Conservation (phyloP, 2,329 filamentous ascomycete genomes). For the Trematosphaeria pertusa region DNA sequence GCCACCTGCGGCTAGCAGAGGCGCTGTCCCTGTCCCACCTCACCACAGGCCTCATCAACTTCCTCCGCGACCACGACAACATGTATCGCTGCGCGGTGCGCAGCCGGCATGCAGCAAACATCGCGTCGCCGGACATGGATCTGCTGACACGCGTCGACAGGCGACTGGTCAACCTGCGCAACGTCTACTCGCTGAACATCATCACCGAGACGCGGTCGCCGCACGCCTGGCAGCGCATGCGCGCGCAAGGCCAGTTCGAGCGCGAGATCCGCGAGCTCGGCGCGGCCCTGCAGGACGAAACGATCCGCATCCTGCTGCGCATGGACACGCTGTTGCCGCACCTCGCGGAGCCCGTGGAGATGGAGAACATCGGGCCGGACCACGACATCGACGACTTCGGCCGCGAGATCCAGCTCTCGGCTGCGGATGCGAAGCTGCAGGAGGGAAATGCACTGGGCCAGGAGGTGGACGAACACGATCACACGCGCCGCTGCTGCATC, state of each 20-base stretch:
- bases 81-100: background rate
- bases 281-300: background rate
- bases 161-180: slow-evolving; percentile 9
- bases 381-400: slow-evolving; percentile 18
- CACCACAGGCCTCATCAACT: background rate
- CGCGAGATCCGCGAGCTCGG: background rate
- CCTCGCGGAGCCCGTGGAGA: slow-evolving; percentile 7
- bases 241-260: background rate
- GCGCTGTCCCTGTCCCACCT: background rate
- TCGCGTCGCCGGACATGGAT: too few relatives aligned
- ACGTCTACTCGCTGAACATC: slow-evolving; percentile 3
- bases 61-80: slow-evolving; percentile 5
- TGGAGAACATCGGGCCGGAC: slow-evolving; percentile 17
- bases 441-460: background rate
- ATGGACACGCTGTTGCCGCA: background rate
- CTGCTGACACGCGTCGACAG: background rate
- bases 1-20: background rate
- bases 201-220: background rate
- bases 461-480: slow-evolving; percentile 1
- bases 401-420: background rate
- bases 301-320: background rate
- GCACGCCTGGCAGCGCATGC: background rate
- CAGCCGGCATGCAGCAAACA: background rate
- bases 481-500: slow-evolving; percentile 13
- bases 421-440: background rate